These are phyloP conservation scores for Penicillium ochrochloron DNA, from an alignment of 495 filamentous ascomycete genomes.

Conservation along the genomic window DNA sequence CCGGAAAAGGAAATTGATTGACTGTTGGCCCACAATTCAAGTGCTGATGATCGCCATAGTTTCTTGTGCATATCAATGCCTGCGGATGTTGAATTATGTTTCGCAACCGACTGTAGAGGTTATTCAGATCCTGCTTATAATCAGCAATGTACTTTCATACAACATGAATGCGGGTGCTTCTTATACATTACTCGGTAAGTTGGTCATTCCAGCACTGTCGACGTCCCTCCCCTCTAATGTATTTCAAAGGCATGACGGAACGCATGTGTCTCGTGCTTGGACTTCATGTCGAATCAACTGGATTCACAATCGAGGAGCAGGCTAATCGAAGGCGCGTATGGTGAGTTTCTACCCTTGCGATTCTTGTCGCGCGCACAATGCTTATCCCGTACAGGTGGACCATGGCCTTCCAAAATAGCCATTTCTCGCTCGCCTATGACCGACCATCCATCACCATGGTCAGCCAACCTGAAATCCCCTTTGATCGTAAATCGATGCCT, in stretches of 20 bases:
- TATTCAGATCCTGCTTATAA: slow-evolving; percentile 62
- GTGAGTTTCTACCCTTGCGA: slow-evolving; percentile 28
- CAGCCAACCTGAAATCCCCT: slow-evolving; percentile 55
- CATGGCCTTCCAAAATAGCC: slow-evolving; percentile 64
- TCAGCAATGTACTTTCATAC: slow-evolving; percentile 64
- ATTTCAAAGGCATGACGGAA: slow-evolving; percentile 56
- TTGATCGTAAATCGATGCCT: slow-evolving; percentile 51
- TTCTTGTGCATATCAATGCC: slow-evolving; percentile 66
- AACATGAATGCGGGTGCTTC: slow-evolving; percentile 69
- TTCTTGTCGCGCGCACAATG: not conserved
- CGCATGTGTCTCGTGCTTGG: slow-evolving; percentile 63
- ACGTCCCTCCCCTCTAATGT: not conserved
- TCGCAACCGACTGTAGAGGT: slow-evolving; percentile 59
- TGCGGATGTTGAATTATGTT: slow-evolving; percentile 65
- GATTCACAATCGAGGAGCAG: slow-evolving; percentile 43
- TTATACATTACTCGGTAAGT: slow-evolving; percentile 60
- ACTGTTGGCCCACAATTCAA: not conserved
- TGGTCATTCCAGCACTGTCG: not conserved
- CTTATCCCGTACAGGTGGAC: slow-evolving; percentile 51
- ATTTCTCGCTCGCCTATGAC: slow-evolving; percentile 65
- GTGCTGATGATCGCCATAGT: slow-evolving; percentile 40
- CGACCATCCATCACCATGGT: slow-evolving; percentile 59
- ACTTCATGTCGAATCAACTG: slow-evolving; percentile 57
- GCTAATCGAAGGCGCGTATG: slow-evolving; percentile 47
- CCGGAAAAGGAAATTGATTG: not conserved